Percentiles rank a stretch among this genome's conserved stretches.
phyloP scores from a whole-genome alignment of 768 basidiomycete genomes.

The Vararia minispora region DNA sequence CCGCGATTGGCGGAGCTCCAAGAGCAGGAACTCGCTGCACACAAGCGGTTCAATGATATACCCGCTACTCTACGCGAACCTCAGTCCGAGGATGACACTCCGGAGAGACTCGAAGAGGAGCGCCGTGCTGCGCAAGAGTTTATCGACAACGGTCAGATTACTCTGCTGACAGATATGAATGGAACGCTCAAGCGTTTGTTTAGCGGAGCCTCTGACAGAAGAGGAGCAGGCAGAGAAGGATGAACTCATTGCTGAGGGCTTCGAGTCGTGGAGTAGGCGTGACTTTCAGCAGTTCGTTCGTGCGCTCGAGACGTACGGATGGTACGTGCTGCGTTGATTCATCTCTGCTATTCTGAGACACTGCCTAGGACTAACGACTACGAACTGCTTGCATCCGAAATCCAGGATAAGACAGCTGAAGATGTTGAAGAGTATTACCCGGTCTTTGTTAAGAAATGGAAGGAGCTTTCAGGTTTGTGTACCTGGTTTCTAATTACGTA shows the following conservation, averaged over 20 bases:
- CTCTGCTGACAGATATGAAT: background rate
- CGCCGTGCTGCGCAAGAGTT: conserved; percentile 68
- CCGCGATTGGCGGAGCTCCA: conserved; percentile 69
- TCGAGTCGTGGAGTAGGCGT: conserved; percentile 83
- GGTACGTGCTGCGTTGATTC: conserved; percentile 33
- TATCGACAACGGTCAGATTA: conserved; percentile 66
- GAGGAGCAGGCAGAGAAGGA: conserved; percentile 81
- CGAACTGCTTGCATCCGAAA: conserved; percentile 66
- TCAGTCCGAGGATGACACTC: conserved; percentile 60
- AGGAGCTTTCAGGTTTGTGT: conserved; percentile 61
- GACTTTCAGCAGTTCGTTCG: conserved; percentile 90
- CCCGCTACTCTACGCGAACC: conserved; percentile 53
- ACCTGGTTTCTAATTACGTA: background rate
- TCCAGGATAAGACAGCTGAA: conserved; percentile 72
- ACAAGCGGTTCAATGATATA: conserved; percentile 67
- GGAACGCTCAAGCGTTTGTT: background rate
- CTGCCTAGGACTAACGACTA: conserved; percentile 45
- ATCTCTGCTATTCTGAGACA: background rate
- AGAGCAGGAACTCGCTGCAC: conserved; percentile 75
- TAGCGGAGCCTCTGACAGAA: conserved; percentile 85
- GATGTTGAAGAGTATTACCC: conserved; percentile 71
- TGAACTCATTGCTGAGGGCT: conserved; percentile 62
- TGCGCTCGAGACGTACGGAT: conserved; percentile 70
- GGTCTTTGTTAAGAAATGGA: conserved; percentile 86
- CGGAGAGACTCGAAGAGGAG: conserved; percentile 80